Evolutionary conservation across 768 basidiomycete species (phyloP).

Genomic region (Lactarius trivialis): DNA sequence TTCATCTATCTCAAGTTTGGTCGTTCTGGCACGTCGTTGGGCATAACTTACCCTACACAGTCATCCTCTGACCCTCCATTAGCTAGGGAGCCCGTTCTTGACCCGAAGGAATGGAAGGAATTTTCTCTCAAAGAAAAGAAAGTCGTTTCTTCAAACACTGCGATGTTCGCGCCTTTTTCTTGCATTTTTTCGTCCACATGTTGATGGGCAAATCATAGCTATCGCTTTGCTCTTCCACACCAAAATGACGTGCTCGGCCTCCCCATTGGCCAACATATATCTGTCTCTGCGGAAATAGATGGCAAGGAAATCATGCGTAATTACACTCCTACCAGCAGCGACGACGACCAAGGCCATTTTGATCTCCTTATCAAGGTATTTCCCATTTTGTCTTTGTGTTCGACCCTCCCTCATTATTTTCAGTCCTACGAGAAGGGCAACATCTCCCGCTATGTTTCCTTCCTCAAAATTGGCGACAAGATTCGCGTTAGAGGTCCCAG

Average conservation of each 20-base stretch:
- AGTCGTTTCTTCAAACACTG: constrained; percentile 89
- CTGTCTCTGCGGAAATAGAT: constrained; percentile 81
- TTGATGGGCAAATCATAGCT: constrained; percentile 42
- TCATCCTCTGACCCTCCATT: constrained; percentile 12
- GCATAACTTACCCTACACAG: neutral
- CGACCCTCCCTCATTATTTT: neutral
- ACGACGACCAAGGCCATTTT: constrained; percentile 90
- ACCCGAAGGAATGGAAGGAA: constrained; percentile 71
- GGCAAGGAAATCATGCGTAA: constrained; percentile 87
- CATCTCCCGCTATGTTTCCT: constrained; percentile 80
- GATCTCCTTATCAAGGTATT: constrained; percentile 93
- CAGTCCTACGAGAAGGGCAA: constrained; percentile 97
- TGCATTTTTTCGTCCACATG: neutral
- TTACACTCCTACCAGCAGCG: constrained; percentile 93
- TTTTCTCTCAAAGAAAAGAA: constrained; percentile 80
- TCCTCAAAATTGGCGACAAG: constrained; percentile 81
- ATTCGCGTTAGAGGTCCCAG: constrained; percentile 94
- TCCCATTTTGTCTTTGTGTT: neutral
- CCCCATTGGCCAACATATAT: constrained; percentile 95
- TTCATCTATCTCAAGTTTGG: constrained; percentile 49
- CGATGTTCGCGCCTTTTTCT: constrained; percentile 53
- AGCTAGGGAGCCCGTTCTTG: constrained; percentile 67
- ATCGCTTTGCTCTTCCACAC: constrained; percentile 83
- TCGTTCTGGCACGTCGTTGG: constrained; percentile 31
- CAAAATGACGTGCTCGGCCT: constrained; percentile 78